phyloP scores from a whole-genome alignment of 164 flowering plant genomes.

The Nelumbo lutea region DNA sequence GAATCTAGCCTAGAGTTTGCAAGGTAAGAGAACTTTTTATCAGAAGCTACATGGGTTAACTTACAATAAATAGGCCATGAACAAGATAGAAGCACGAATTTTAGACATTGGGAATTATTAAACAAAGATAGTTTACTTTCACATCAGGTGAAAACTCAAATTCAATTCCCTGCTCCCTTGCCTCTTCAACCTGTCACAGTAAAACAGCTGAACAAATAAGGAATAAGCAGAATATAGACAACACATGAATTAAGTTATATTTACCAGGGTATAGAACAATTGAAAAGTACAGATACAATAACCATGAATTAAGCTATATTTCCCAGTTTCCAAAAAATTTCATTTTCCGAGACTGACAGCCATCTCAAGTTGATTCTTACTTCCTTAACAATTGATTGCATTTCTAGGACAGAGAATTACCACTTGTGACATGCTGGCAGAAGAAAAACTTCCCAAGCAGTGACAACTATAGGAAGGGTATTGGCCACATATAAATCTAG shows the following conservation, averaged over 20 bases:
- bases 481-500: not conserved
- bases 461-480: not conserved
- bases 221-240: not conserved
- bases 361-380: too few species aligned
- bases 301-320: not conserved
- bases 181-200: conserved; percentile 60
- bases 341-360: too few species aligned
- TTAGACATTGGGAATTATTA: not conserved
- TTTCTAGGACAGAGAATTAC: not conserved
- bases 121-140: conserved; percentile 45
- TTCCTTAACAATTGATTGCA: too few species aligned
- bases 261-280: not conserved
- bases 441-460: not conserved
- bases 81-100: conserved; percentile 4
- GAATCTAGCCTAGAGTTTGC: conserved; percentile 59
- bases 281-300: not conserved
- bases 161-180: conserved; percentile 70
- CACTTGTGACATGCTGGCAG: not conserved
- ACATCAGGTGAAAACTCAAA: conserved; percentile 76
- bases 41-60: conserved; percentile 6
- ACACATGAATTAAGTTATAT: not conserved
- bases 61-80: not conserved
- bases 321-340: not conserved
- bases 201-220: not conserved
- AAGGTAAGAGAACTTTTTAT: conserved; percentile 9